These are phyloP conservation scores for Lathyrus tuberosus DNA, from an alignment of 306 rosid species.

Conservation along the genomic window DNA sequence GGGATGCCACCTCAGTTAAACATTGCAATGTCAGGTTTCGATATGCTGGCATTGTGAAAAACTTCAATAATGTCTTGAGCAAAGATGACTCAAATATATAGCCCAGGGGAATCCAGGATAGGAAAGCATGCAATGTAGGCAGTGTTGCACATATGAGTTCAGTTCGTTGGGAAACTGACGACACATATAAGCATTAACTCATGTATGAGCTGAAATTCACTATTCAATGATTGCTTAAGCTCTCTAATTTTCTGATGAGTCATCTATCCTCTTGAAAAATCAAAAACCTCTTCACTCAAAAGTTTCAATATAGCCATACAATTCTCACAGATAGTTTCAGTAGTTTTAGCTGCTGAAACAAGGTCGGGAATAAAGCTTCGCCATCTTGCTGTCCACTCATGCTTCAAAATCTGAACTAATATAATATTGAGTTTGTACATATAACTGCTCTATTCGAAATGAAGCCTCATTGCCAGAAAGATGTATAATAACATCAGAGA, in stretches of 20 bases:
- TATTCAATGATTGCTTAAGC: slow-evolving; percentile 62
- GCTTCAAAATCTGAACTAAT: slow-evolving; percentile 98
- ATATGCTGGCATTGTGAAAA: too few species aligned
- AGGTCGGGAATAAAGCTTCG: slow-evolving; percentile 82
- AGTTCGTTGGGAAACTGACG: slow-evolving; percentile 88
- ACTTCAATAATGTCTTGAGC: too few species aligned
- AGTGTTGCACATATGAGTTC: slow-evolving; percentile 92
- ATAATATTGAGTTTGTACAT: slow-evolving; percentile 93
- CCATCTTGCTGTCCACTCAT: slow-evolving; percentile 98
- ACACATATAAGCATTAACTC: slow-evolving; percentile 94
- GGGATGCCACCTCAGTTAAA: slow-evolving; percentile 94
- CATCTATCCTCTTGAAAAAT: slow-evolving; percentile 62
- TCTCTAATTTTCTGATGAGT: slow-evolving; percentile 59
- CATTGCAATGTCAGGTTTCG: slow-evolving; percentile 92
- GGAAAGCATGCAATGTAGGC: slow-evolving; percentile 93
- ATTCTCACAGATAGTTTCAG: too few species aligned
- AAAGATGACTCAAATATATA: slow-evolving; percentile 93
- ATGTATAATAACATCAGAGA: too few species aligned
- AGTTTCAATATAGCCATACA: too few species aligned
- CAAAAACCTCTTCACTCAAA: too few species aligned
- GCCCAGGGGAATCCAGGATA: slow-evolving; percentile 98
- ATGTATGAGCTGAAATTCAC: slow-evolving; percentile 98
- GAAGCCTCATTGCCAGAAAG: too few species aligned
- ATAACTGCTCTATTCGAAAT: too few species aligned
- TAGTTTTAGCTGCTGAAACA: too few species aligned